Evolutionary conservation across 2,329 filamentous ascomycete genomes (phyloP), one percentile per base, ranked within the genome.

Genomic region (Phaeosphaeriaceae sp.): DNA sequence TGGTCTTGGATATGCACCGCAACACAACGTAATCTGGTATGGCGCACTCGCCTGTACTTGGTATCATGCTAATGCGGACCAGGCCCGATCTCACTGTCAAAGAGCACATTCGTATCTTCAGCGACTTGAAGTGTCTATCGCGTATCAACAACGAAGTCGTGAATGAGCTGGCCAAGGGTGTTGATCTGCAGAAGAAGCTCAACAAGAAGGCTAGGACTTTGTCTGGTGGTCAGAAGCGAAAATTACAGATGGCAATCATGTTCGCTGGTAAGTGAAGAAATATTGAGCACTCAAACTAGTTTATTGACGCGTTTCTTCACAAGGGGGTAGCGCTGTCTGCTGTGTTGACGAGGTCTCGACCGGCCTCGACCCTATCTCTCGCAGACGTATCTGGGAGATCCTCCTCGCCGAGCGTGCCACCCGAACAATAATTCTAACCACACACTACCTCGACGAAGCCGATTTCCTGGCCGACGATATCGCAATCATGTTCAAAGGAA

Each of bases 331-430:
- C 62, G 86, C 87, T 17, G 88, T 97, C 0, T 96, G 93, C 76
- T 93, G 92, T 70, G 87, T 97, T 3, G 93, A 97, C 65, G 93
- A 97, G 76, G 92, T 96, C 19, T 92, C 89, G 49, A 92, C 89
- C 57, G 93, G 93, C 17, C 84, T 97, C 20, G 93, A 97, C 72
- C 93, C 93, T 0, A 81, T 97, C 1, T 92, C 90, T 25, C 84
- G 93, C 53, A 83, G 92, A 33, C 96, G 95, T 76, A 91, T 97
- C 22, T 97, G 93, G 93, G 92, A 96, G 67, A 97, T 97, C 56
- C 81, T 97, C 22, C 80, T 96, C 11, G 90, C 90, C 1, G 92
- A 96, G 75, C 86, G 93, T 53, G 91, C 91, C 19, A 83, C 82
- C 57, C 84, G 93, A 25, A 96, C 92, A 0, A 90, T 96, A 65